Evolutionary conservation across 78 protist genomes (phyloP).

Genomic region (Pirum gemmata): DNA sequence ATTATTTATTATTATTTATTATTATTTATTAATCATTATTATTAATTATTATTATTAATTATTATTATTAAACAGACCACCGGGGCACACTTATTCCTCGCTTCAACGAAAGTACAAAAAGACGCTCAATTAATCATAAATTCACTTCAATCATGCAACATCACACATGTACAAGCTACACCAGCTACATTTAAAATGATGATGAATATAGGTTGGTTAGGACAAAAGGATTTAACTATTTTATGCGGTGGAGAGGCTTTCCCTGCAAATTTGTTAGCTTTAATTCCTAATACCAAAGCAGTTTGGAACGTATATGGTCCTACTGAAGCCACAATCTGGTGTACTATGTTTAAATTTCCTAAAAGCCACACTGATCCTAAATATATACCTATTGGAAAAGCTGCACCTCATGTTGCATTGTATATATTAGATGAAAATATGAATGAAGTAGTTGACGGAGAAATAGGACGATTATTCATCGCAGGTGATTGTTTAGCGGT

Average conservation of each 20-base stretch:
- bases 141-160: too few relatives aligned
- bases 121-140: too few relatives aligned
- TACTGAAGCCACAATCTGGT: constrained; percentile 41
- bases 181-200: neutral
- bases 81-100: too few relatives aligned
- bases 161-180: neutral
- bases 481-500: constrained; percentile 1
- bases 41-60: too few relatives aligned
- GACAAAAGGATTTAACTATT: neutral
- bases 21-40: too few relatives aligned
- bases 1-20: too few relatives aligned
- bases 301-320: constrained; percentile 39
- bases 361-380: neutral
- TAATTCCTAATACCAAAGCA: neutral
- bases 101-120: too few relatives aligned
- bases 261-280: neutral
- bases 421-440: neutral
- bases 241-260: constrained; percentile 44
- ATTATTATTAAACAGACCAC: too few relatives aligned
- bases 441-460: neutral
- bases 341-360: constrained; percentile 15
- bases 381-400: constrained; percentile 23
- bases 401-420: neutral
- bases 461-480: constrained; percentile 11
- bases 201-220: constrained; percentile 30